A percentile compares a stretch with the other conserved stretches of the same genome.
Evolutionary conservation across 768 basidiomycete species (phyloP).

Genomic region (Pisolithus marmoratus): DNA sequence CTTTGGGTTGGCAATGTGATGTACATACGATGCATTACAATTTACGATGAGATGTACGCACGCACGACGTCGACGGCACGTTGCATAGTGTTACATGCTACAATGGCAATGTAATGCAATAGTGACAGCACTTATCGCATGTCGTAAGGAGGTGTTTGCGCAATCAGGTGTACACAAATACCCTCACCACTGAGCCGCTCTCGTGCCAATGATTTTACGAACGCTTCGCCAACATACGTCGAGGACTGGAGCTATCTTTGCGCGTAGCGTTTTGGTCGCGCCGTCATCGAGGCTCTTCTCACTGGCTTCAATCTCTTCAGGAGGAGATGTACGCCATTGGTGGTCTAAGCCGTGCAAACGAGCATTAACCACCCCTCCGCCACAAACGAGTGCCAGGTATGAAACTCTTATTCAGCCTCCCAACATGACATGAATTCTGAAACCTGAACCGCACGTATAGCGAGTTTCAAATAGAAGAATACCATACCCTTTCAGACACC

Average conservation of each 20-base stretch:
- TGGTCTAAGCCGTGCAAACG: conserved; percentile 7
- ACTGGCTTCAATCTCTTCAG: background rate
- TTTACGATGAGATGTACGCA: too few relatives aligned
- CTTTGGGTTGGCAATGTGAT: too few relatives aligned
- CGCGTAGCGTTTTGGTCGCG: background rate
- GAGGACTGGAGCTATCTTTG: conserved; percentile 4
- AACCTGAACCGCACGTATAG: conserved; percentile 21
- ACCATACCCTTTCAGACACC: conserved; percentile 66
- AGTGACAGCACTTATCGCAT: too few relatives aligned
- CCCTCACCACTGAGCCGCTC: background rate
- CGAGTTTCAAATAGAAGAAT: conserved; percentile 54
- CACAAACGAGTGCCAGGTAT: conserved; percentile 54
- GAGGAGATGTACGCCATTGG: background rate
- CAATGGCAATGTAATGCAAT: too few relatives aligned
- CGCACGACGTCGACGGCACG: too few relatives aligned
- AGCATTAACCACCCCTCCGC: conserved; percentile 44
- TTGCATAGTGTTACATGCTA: too few relatives aligned
- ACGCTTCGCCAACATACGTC: conserved; percentile 11
- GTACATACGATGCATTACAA: too few relatives aligned
- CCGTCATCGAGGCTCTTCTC: conserved; percentile 2
- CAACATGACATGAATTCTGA: background rate
- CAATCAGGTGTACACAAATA: too few relatives aligned
- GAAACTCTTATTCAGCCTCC: conserved; percentile 1
- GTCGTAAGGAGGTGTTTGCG: background rate
- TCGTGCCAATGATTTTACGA: conserved; percentile 14